Conservation (phyloP, 1,284 basidiomycete genomes). For the Puccinia horiana region DNA sequence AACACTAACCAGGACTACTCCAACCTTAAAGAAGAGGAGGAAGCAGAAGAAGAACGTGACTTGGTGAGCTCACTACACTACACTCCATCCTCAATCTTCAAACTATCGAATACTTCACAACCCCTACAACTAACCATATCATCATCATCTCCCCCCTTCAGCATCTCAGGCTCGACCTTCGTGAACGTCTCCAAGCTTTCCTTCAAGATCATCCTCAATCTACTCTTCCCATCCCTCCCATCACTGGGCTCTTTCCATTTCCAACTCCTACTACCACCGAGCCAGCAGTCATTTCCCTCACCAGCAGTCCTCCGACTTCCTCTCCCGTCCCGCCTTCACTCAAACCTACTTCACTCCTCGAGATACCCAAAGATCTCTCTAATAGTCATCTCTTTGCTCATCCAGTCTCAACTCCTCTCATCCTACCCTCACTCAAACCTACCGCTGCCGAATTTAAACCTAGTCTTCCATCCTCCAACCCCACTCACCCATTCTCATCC, state of each 20-base stretch:
- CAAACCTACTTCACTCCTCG: background rate
- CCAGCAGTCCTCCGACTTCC: background rate
- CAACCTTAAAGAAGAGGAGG: background rate
- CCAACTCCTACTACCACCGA: background rate
- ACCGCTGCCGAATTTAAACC: conserved; percentile 48
- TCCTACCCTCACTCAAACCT: conserved; percentile 33
- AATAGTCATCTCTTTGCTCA: background rate
- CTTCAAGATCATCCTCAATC: conserved; percentile 22
- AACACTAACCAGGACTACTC: background rate
- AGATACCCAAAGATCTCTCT: conserved; percentile 32
- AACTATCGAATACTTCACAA: background rate
- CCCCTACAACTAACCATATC: background rate
- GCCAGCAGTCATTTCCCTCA: background rate
- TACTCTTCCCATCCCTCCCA: conserved; percentile 19
- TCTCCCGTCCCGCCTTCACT: conserved; percentile 14
- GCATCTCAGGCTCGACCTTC: conserved; percentile 7
- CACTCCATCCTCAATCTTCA: background rate
- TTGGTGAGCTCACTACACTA: conserved; percentile 3
- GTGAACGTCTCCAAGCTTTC: conserved; percentile 18
- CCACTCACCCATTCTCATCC: conserved; percentile 14
- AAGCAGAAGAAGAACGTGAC: conserved; percentile 17
- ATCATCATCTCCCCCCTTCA: background rate
- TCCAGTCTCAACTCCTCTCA: background rate
- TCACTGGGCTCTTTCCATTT: conserved; percentile 37
- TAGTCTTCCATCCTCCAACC: background rate